Evolutionary conservation across 2,329 filamentous ascomycete species (phyloP).

Genomic region (Ceratocystis albifundus): DNA sequence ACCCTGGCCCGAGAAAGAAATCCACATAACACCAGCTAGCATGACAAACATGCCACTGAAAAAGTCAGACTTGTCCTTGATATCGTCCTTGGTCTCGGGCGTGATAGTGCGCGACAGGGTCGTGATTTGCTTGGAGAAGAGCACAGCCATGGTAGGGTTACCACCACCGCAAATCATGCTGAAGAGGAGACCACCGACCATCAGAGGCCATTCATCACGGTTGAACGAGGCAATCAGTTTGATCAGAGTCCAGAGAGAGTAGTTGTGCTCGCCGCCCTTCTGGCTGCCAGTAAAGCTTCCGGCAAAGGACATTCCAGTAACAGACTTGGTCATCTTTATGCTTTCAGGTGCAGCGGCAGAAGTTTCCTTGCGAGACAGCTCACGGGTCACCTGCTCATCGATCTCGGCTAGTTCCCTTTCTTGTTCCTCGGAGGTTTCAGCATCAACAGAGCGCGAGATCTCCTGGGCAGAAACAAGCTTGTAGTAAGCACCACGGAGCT

Average conservation of each 20-base stretch:
- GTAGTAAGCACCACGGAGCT: conserved; percentile 60
- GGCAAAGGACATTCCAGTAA: conserved; percentile 60
- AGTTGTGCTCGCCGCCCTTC: conserved; percentile 38
- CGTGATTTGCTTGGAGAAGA: conserved; percentile 81
- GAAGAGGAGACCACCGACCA: conserved; percentile 62
- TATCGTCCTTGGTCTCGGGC: conserved; percentile 38
- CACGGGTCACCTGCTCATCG: conserved; percentile 34
- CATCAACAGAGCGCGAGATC: conserved; percentile 42
- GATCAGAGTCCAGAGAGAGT: conserved; percentile 63
- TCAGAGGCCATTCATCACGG: conserved; percentile 54
- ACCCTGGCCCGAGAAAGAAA: conserved; percentile 58
- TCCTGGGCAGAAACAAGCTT: conserved; percentile 81
- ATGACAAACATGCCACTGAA: conserved; percentile 86
- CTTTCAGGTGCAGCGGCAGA: conserved; percentile 50
- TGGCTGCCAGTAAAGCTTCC: conserved; percentile 39
- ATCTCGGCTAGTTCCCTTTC: conserved; percentile 31
- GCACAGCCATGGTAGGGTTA: conserved; percentile 61
- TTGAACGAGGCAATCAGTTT: conserved; percentile 76
- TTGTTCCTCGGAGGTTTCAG: conserved; percentile 43
- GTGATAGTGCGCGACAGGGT: conserved; percentile 48
- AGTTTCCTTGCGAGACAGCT: conserved; percentile 33
- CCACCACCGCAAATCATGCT: conserved; percentile 68
- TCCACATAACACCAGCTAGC: conserved; percentile 61
- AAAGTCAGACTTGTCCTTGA: conserved; percentile 65
- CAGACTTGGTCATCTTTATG: conserved; percentile 49